Evolutionary conservation across 768 basidiomycete species (phyloP), one percentile per base, ranked within the genome.

Genomic region (Kwoniella sp.): DNA sequence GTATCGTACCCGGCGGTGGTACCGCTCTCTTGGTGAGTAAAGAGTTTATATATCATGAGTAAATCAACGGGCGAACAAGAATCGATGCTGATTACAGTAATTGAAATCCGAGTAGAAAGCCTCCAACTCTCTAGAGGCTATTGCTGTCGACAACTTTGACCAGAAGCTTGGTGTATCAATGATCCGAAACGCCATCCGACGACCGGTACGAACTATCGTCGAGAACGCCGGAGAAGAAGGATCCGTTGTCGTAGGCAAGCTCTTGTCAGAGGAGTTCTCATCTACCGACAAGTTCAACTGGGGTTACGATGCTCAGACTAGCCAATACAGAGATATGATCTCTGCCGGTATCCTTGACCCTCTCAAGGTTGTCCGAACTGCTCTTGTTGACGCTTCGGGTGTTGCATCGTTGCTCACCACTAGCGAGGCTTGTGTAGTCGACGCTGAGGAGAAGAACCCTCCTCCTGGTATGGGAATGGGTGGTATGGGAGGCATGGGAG

Each of bases 1-100:
- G 95, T 77, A 96, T 97, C 75, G 88, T 98, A 33, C 95, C 95
- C 56, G 95, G 95, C 48, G 95, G 95, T 76, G 94, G 94, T 80
- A 88, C 91, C 30, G 94, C 95, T 26, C 86, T 96, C 24, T 86
- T 96, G 76, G 76, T 75, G 36, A 71, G 74, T 75, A 9, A 44
- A 13, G 13, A n/a, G n/a, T n/a, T n/a, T n/a, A n/a, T n/a, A n/a
- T n/a, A n/a, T n/a, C n/a, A n/a, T n/a, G n/a, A n/a, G n/a, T n/a
- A n/a, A n/a, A n/a, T n/a, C n/a, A n/a, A n/a, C n/a, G n/a, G n/a
- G n/a, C n/a, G n/a, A n/a, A 72, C 17, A 56, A 56, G 9, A 36
- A 30, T 5, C 13, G 29, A 24, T 10, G 24, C 33, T 13, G 17
- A 44, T 63, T 54, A 64, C 63, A 10, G 21, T 19, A 21, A 25